Percentiles rank a stretch among this genome's conserved stretches.
Evolutionary conservation across 2,329 filamentous ascomycete species (phyloP).

Genomic region (Geosmithia morbida): DNA sequence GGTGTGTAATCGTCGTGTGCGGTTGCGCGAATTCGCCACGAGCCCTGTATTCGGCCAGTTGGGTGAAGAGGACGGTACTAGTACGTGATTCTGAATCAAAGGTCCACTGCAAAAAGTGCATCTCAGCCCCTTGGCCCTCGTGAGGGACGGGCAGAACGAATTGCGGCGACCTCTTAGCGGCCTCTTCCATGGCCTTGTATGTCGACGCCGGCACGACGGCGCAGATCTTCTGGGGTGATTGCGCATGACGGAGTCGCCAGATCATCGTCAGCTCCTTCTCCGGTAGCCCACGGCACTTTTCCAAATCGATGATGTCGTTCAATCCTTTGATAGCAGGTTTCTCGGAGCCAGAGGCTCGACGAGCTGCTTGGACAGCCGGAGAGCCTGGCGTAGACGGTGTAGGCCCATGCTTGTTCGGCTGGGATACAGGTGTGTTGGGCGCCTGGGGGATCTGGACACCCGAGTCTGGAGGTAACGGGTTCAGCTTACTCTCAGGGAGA

Average conservation of each 20-base stretch:
- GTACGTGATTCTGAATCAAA: slow-evolving; percentile 56
- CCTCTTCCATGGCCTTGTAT: slow-evolving; percentile 57
- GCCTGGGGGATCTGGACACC: slow-evolving; percentile 3
- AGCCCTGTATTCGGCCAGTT: slow-evolving; percentile 83
- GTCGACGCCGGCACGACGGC: slow-evolving; percentile 62
- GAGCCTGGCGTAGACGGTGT: slow-evolving; percentile 2
- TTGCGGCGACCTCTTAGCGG: slow-evolving; percentile 63
- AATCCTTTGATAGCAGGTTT: slow-evolving; percentile 28
- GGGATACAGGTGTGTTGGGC: slow-evolving; percentile 3
- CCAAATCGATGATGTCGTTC: slow-evolving; percentile 54
- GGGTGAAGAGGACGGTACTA: slow-evolving; percentile 78
- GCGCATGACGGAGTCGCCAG: slow-evolving; percentile 79
- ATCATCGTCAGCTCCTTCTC: slow-evolving; percentile 71
- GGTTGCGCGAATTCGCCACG: slow-evolving; percentile 80
- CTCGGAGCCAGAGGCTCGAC: slow-evolving; percentile 7
- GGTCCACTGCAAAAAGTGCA: slow-evolving; percentile 94
- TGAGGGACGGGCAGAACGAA: slow-evolving; percentile 84
- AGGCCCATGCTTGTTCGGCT: slow-evolving; percentile 12
- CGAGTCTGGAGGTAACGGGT: neutral
- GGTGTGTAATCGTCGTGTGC: slow-evolving; percentile 88
- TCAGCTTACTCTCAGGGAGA: neutral
- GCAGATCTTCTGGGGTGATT: slow-evolving; percentile 61
- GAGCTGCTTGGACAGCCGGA: slow-evolving; percentile 5
- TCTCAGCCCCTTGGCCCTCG: slow-evolving; percentile 58
- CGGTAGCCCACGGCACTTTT: slow-evolving; percentile 60